Base-by-base conservation (phyloP, 768 basidiomycete genomes). In the Mycena venus region DNA sequence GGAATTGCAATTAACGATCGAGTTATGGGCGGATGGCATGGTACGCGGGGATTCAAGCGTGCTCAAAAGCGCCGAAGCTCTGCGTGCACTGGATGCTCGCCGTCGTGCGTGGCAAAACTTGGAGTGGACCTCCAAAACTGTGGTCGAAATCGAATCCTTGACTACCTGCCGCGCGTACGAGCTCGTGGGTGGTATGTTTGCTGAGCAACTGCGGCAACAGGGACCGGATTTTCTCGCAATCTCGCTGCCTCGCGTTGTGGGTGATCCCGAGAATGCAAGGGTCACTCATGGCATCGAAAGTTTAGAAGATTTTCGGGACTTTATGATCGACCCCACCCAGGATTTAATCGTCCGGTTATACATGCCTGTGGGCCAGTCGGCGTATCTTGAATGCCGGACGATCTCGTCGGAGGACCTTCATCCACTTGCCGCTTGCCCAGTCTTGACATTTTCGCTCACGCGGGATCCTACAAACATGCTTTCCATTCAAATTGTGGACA, bases 1-100 rank as follows among this genome's bases (percentile, higher is more conserved):
- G n/a, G 71, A 25, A 12, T 27, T 72, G 23, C 64, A 62, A 23
- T 68, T 42, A 21, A 38, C 51, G 3, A 49, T 68, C 12, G 66
- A 73, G 51, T 66, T 73, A 19, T 73, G 72, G 72, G 59, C 42
- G 4, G 60, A 68, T 32, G 72, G 72, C 7, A 25, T 67, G 47
- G n/a, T 68, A 11, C 23, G 29, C 25, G 72, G 49, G 2, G 15
- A 40, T 12, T 19, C 32, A 5, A 31, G 58, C 11, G 21, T n/a
- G 5, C 34, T 47, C 3, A 29, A 65, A 14, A 14, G 38, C 25
- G 36, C 72, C 9, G 72, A 62, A 23, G 53, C 34, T 25, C 23
- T 73, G 15, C 34, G 34, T 15, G 42, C 27, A 4, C 25, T 74
- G 21, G 17, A 21, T 14, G 23, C 21, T 1, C 60, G 68, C 11